Conservation (phyloP, 495 filamentous ascomycete species). For the Penicillium mononematosum region DNA sequence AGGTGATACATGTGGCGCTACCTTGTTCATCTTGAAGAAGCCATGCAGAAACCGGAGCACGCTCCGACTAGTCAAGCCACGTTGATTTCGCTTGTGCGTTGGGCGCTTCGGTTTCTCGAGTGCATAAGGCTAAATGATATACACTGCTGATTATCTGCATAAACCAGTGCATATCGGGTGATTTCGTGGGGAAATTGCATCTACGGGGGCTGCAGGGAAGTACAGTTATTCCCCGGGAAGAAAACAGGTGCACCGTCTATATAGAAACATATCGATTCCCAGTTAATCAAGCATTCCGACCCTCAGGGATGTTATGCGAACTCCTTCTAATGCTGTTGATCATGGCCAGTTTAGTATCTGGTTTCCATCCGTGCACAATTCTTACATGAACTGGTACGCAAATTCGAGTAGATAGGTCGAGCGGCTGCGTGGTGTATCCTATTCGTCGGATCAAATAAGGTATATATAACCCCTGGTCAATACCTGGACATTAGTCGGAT, state of each 20-base stretch:
- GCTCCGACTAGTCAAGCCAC: slow-evolving; percentile 21
- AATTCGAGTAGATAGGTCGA: not conserved
- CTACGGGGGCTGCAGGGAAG: not conserved
- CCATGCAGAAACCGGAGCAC: slow-evolving; percentile 14
- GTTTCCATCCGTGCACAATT: not conserved
- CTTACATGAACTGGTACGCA: not conserved
- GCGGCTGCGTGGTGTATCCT: not conserved
- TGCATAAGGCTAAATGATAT: not conserved
- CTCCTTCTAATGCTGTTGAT: not conserved
- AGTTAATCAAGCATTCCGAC: not conserved
- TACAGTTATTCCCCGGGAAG: too few relatives aligned
- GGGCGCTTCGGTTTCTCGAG: not conserved
- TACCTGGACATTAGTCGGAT: not conserved
- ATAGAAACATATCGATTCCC: not conserved
- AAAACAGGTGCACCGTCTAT: too few relatives aligned
- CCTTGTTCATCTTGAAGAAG: slow-evolving; percentile 1
- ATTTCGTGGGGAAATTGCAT: not conserved
- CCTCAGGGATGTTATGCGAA: not conserved
- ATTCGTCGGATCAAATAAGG: not conserved
- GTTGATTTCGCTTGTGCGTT: not conserved
- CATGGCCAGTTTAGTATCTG: not conserved
- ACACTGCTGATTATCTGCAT: not conserved
- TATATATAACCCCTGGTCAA: not conserved
- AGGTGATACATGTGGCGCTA: not conserved
- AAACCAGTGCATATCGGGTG: not conserved